These are phyloP conservation scores for Euclidium syriacum DNA, from an alignment of 345 rosid species.

Conservation along the genomic window DNA sequence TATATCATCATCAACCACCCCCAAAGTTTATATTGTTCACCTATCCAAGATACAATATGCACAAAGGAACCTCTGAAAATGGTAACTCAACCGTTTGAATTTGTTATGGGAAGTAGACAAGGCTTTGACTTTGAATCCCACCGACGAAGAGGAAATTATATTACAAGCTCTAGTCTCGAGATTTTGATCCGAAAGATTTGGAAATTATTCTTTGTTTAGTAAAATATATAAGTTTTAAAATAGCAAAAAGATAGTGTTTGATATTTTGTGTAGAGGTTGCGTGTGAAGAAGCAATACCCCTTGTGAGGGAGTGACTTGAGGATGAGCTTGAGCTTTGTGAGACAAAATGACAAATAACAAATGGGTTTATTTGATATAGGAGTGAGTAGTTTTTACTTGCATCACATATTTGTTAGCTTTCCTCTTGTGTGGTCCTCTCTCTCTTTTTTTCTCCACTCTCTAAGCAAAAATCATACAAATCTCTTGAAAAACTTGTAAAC, in stretches of 20 bases:
- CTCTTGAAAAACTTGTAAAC: conserved; percentile 15
- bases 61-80: not conserved
- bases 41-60: not conserved
- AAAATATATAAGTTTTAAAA: conserved; percentile 1
- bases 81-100: conserved; percentile 2
- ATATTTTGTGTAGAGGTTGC: conserved; percentile 30
- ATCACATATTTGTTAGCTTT: conserved; percentile 30
- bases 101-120: not conserved
- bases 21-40: conserved; percentile 1
- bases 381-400: conserved; percentile 18
- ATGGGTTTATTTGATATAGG: conserved; percentile 27
- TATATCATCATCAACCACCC: conserved; percentile 7
- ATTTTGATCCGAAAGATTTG: not conserved
- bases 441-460: conserved; percentile 25
- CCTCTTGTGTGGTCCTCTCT: conserved; percentile 22
- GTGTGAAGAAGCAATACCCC: conserved; percentile 35
- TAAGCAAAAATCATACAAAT: conserved; percentile 33
- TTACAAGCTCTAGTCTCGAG: not conserved
- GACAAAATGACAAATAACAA: conserved; percentile 37
- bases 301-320: conserved; percentile 28
- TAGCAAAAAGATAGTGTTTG: conserved; percentile 13
- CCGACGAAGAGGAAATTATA: not conserved
- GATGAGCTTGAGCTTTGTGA: conserved; percentile 33
- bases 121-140: not conserved
- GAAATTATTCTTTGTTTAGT: not conserved